Conservation (phyloP, 306 rosid species). For the Gleditsia sinensis region DNA sequence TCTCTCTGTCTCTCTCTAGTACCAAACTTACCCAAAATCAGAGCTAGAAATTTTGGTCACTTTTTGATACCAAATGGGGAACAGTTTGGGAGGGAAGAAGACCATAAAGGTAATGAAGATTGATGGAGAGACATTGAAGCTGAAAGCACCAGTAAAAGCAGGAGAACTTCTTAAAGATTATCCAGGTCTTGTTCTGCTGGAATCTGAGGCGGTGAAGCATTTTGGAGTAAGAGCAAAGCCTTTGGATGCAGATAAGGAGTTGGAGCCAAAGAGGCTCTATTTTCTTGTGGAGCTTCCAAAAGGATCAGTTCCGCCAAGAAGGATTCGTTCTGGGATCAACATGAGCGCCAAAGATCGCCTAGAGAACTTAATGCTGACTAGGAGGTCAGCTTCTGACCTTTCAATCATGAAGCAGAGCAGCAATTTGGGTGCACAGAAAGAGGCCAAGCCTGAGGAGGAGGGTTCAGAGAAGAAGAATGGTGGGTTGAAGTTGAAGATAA, state of each 20-base stretch:
- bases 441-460: constrained; percentile 25
- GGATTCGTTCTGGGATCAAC: constrained; percentile 80
- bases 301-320: constrained; percentile 49
- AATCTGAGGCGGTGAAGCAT: constrained; percentile 83
- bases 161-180: constrained; percentile 58
- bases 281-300: constrained; percentile 80
- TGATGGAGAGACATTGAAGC: constrained; percentile 75
- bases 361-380: constrained; percentile 67
- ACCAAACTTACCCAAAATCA: background rate
- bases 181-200: constrained; percentile 77
- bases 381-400: constrained; percentile 81
- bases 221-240: constrained; percentile 81
- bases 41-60: background rate
- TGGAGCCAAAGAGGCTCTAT: constrained; percentile 65
- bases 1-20: too few species aligned
- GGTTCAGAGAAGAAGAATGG: constrained; percentile 19
- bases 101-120: constrained; percentile 78
- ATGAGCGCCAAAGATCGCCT: constrained; percentile 90
- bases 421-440: too few species aligned
- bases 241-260: constrained; percentile 50
- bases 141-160: constrained; percentile 60
- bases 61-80: constrained; percentile 61
- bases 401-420: constrained; percentile 47
- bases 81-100: constrained; percentile 68
- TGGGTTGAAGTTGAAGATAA: constrained; percentile 58